phyloP scores from a whole-genome alignment of 177 flowering plant genomes.

The Vitis hybrid region DNA sequence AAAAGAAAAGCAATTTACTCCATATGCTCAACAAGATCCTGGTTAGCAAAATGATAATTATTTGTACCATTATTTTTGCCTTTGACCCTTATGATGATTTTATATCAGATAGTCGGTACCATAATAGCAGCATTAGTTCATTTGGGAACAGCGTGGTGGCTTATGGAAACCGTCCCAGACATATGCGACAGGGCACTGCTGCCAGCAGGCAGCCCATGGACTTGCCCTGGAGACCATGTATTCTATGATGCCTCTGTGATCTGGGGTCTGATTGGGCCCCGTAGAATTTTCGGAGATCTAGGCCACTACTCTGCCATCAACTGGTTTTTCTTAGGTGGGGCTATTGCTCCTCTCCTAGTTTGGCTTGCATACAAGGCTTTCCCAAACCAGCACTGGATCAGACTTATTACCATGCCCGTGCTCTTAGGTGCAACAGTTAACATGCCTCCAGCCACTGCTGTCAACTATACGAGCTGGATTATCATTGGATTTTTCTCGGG shows the following conservation, averaged over 20 bases:
- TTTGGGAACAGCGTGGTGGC: slow-evolving; percentile 79
- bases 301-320: slow-evolving; percentile 62
- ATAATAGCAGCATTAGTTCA: slow-evolving; percentile 54
- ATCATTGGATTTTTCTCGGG: slow-evolving; percentile 53
- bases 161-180: slow-evolving; percentile 53
- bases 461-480: slow-evolving; percentile 69
- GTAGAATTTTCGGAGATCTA: slow-evolving; percentile 57
- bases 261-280: slow-evolving; percentile 69
- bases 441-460: slow-evolving; percentile 75
- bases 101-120: slow-evolving; percentile 59
- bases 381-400: slow-evolving; percentile 61
- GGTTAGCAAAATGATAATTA: background rate
- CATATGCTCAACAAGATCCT: background rate
- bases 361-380: slow-evolving; percentile 63
- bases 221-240: slow-evolving; percentile 70
- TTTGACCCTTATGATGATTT: background rate
- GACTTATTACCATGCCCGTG: slow-evolving; percentile 56
- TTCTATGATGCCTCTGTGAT: slow-evolving; percentile 73
- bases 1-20: background rate
- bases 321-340: slow-evolving; percentile 71
- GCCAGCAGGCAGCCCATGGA: slow-evolving; percentile 73
- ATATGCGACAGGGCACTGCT: slow-evolving; percentile 60
- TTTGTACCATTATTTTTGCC: background rate
- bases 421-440: slow-evolving; percentile 45
- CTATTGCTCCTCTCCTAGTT: slow-evolving; percentile 56